Conservation (phyloP, 805 yeast species). For the Saturnispora halmiae region DNA sequence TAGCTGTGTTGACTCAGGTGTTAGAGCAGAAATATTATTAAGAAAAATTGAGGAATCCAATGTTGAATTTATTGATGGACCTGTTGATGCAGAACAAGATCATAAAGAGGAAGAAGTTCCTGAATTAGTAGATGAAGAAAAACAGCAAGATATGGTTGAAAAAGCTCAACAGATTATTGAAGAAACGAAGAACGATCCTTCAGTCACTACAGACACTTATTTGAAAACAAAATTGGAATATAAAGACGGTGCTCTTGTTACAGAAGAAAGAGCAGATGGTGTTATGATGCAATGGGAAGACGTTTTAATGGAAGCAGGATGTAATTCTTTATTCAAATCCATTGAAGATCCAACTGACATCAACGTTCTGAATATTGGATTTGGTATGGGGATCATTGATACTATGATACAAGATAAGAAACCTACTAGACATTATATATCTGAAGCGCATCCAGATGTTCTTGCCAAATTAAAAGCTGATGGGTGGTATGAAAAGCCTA, state of each 20-base stretch:
- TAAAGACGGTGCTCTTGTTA: slow-evolving; percentile 57
- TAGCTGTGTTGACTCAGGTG: slow-evolving; percentile 73
- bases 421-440: slow-evolving; percentile 73
- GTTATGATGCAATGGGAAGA: slow-evolving; percentile 98
- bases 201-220: slow-evolving; percentile 56
- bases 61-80: slow-evolving; percentile 48
- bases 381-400: slow-evolving; percentile 96
- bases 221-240: slow-evolving; percentile 60
- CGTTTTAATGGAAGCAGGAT: slow-evolving; percentile 70
- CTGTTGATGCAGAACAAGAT: slow-evolving; percentile 19
- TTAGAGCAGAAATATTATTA: slow-evolving; percentile 74
- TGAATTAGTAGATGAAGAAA: slow-evolving; percentile 14
- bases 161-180: slow-evolving; percentile 17
- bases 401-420: slow-evolving; percentile 49
- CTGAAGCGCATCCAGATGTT: slow-evolving; percentile 94
- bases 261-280: slow-evolving; percentile 70
- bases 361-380: slow-evolving; percentile 75
- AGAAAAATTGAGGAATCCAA: slow-evolving; percentile 59
- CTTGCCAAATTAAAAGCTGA: slow-evolving; percentile 53
- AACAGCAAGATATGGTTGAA: slow-evolving; percentile 10
- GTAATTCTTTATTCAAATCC: slow-evolving; percentile 57
- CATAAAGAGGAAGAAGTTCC: slow-evolving; percentile 13
- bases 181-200: slow-evolving; percentile 39
- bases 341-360: slow-evolving; percentile 29
- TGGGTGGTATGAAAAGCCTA: slow-evolving; percentile 74